Conservation (phyloP, 345 rosid species). For the Tarenaya hassleriana region DNA sequence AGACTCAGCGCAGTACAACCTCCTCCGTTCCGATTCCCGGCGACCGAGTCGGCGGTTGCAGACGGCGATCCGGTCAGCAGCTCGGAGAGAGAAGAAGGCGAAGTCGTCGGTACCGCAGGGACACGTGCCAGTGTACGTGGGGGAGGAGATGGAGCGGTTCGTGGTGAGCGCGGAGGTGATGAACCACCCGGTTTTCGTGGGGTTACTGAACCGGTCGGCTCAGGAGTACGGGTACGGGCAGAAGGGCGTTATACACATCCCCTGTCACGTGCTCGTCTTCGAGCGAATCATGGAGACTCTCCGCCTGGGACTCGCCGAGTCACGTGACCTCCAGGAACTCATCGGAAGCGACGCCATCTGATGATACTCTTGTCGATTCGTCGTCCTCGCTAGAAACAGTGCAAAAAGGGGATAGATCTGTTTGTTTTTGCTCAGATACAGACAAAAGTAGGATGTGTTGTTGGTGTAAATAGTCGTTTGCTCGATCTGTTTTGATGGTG, state of each 20-base stretch:
- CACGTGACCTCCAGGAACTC: constrained; percentile 48
- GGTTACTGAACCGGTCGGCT: constrained; percentile 71
- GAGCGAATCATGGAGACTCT: constrained; percentile 81
- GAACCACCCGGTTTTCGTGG: constrained; percentile 75
- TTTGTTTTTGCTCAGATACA: constrained; percentile 20
- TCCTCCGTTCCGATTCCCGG: constrained; percentile 50
- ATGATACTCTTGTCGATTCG: constrained; percentile 12
- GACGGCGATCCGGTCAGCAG: constrained; percentile 11
- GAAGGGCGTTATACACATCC: constrained; percentile 80
- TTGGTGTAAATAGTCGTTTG: constrained; percentile 23
- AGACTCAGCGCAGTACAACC: constrained; percentile 72
- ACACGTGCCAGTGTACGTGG: constrained; percentile 84
- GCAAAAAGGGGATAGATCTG: constrained; percentile 12
- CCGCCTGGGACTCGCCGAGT: constrained; percentile 53
- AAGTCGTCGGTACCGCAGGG: constrained; percentile 56
- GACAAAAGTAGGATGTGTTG: constrained; percentile 9
- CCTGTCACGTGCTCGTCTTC: constrained; percentile 77
- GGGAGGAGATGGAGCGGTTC: constrained; percentile 93
- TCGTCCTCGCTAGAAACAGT: constrained; percentile 10
- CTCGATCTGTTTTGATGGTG: constrained; percentile 15
- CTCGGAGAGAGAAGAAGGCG: constrained; percentile 27
- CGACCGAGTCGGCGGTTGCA: constrained; percentile 26
- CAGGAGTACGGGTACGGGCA: constrained; percentile 96
- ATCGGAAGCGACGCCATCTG: constrained; percentile 18
- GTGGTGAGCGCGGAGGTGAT: constrained; percentile 75